phyloP scores from a whole-genome alignment of 1,139 yeast genomes.

The Saccharomyces hybrid region DNA sequence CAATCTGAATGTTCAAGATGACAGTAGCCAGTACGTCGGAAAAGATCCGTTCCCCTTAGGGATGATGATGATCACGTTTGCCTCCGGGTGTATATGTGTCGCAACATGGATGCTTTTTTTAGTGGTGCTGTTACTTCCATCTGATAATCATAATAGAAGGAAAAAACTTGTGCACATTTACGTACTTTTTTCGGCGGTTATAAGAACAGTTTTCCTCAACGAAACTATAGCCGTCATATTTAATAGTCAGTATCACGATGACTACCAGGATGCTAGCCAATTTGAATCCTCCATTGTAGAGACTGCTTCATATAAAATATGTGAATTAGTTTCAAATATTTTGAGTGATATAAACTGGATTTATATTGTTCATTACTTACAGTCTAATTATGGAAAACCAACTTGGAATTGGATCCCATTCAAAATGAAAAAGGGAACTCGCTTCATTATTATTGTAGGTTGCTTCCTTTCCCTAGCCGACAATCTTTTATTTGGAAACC shows the following conservation, averaged over 20 bases:
- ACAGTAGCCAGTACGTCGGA: neutral
- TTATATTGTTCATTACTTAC: too few relatives aligned
- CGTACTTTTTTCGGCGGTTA: constrained; percentile 10
- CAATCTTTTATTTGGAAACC: constrained; percentile 10
- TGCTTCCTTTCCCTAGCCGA: constrained; percentile 3
- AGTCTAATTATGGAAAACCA: too few relatives aligned
- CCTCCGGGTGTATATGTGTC: constrained; percentile 10
- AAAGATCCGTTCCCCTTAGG: constrained; percentile 10
- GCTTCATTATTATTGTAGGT: neutral
- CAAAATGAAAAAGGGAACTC: neutral
- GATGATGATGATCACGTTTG: constrained; percentile 9
- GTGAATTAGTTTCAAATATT: too few relatives aligned
- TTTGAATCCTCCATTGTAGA: constrained; percentile 3
- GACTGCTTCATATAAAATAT: neutral
- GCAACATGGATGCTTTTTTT: constrained; percentile 18
- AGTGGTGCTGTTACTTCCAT: constrained; percentile 13
- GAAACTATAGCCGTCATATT: constrained; percentile 8
- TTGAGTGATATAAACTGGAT: too few relatives aligned
- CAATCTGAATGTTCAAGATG: neutral
- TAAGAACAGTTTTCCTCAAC: constrained; percentile 8
- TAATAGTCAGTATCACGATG: constrained; percentile 7
- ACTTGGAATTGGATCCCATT: too few relatives aligned
- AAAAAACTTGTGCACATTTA: constrained; percentile 11
- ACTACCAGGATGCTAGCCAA: constrained; percentile 11
- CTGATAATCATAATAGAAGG: constrained; percentile 13